Evolutionary conservation across 176 grass and related monocot genomes (phyloP).

Genomic region (Oryza officinalis): DNA sequence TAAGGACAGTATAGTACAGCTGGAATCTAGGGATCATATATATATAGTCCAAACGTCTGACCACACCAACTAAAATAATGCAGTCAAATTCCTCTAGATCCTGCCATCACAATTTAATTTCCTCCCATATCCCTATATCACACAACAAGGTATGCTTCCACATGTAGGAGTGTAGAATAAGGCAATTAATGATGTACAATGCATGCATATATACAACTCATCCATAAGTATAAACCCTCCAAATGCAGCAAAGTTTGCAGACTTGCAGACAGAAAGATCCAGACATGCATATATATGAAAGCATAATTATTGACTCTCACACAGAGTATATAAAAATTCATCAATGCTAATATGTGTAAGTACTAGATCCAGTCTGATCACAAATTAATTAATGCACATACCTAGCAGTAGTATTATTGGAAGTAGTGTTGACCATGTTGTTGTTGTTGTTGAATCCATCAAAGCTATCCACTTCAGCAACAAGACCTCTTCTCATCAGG

Average conservation of each 20-base stretch:
- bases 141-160: conserved; percentile 6
- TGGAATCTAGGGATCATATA: conserved; percentile 28
- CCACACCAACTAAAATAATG: conserved; percentile 31
- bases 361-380: neutral
- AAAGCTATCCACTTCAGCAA: conserved; percentile 35
- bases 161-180: conserved; percentile 32
- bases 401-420: conserved; percentile 34
- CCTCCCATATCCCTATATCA: conserved; percentile 17
- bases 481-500: conserved; percentile 37
- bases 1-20: neutral
- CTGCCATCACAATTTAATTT: conserved; percentile 30
- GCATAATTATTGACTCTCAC: neutral
- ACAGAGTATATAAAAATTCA: neutral
- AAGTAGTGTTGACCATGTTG: conserved; percentile 46
- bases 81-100: conserved; percentile 42
- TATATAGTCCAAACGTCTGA: conserved; percentile 25
- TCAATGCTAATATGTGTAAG: neutral
- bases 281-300: conserved; percentile 31
- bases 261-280: conserved; percentile 25
- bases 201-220: conserved; percentile 7
- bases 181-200: conserved; percentile 9
- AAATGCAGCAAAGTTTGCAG: conserved; percentile 37
- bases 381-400: neutral
- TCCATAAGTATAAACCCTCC: conserved; percentile 28
- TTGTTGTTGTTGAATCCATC: conserved; percentile 40